Conservation (phyloP, 1,284 basidiomycete species). For the Taiwanofungus camphoratus region DNA sequence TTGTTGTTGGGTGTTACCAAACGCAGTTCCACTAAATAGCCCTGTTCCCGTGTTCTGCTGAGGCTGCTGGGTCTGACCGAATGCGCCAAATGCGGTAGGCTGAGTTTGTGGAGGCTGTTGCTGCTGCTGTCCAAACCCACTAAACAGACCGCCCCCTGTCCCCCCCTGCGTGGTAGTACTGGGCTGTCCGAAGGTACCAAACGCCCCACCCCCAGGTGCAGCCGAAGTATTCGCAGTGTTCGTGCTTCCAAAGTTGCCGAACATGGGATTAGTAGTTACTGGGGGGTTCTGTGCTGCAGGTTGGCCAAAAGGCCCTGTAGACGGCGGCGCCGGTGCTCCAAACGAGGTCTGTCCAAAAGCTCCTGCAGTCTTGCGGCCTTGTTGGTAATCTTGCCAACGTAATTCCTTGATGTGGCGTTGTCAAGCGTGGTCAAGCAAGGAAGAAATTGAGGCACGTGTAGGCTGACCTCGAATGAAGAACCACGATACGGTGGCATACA, state of each 20-base stretch:
- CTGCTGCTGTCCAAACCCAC: slow-evolving; percentile 28
- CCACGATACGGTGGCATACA: slow-evolving; percentile 66
- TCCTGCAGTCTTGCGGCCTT: slow-evolving; percentile 65
- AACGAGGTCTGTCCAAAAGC: slow-evolving; percentile 44
- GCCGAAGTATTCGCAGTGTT: slow-evolving; percentile 11
- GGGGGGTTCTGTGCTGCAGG: slow-evolving; percentile 19
- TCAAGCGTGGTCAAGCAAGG: slow-evolving; percentile 7
- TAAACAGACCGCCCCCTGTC: slow-evolving; percentile 37
- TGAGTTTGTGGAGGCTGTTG: slow-evolving; percentile 20
- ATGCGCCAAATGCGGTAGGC: slow-evolving; percentile 17
- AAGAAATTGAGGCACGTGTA: slow-evolving; percentile 7
- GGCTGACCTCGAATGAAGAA: slow-evolving; percentile 64
- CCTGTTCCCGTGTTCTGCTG: slow-evolving; percentile 19
- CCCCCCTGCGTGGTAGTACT: slow-evolving; percentile 17
- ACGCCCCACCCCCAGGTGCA: slow-evolving; percentile 27
- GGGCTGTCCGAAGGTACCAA: slow-evolving; percentile 35
- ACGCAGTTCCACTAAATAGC: slow-evolving; percentile 36
- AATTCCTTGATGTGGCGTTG: slow-evolving; percentile 46
- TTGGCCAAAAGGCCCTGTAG: slow-evolving; percentile 28
- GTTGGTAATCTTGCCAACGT: slow-evolving; percentile 67
- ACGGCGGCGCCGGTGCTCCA: slow-evolving; percentile 28
- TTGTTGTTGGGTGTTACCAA: slow-evolving; percentile 24
- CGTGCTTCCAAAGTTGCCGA: slow-evolving; percentile 24
- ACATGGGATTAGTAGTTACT: slow-evolving; percentile 27
- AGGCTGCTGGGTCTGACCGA: slow-evolving; percentile 25